Evolutionary conservation across 176 grass and related monocot species (phyloP).

Genomic region (Cenchrus fungigraminus): DNA sequence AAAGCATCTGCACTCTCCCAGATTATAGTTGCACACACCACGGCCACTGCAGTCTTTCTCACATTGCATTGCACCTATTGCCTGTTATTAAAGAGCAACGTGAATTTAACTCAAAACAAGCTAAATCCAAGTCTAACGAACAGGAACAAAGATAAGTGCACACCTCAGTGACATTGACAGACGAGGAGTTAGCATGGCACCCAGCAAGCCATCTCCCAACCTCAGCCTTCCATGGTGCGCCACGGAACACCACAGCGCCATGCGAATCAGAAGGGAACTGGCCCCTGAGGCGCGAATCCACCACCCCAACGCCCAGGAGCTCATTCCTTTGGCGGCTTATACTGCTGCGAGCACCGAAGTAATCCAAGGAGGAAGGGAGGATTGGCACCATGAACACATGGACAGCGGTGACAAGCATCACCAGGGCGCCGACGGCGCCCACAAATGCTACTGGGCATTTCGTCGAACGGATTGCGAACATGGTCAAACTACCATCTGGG

Average conservation of each 20-base stretch:
- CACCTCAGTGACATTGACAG: slow-evolving; percentile 71
- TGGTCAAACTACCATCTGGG: slow-evolving; percentile 23
- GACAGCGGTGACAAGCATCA: slow-evolving; percentile 45
- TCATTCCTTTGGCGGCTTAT: slow-evolving; percentile 17
- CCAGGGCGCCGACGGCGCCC: slow-evolving; percentile 43
- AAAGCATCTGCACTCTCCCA: slow-evolving; percentile 95
- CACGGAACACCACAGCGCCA: slow-evolving; percentile 55
- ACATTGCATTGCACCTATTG: slow-evolving; percentile 57
- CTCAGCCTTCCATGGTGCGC: slow-evolving; percentile 71
- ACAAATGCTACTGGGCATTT: slow-evolving; percentile 56
- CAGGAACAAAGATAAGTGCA: neutral
- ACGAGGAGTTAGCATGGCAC: slow-evolving; percentile 48
- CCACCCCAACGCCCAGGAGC: neutral
- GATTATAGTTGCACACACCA: slow-evolving; percentile 79
- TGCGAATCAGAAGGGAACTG: slow-evolving; percentile 59
- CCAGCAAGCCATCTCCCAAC: slow-evolving; percentile 80
- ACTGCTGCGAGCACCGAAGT: slow-evolving; percentile 30
- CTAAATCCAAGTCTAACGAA: slow-evolving; percentile 9
- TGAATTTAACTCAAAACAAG: slow-evolving; percentile 10
- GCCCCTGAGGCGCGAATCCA: slow-evolving; percentile 45
- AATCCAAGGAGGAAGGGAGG: slow-evolving; percentile 58
- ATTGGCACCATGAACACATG: slow-evolving; percentile 68
- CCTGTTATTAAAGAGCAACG: slow-evolving; percentile 44
- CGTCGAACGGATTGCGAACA: slow-evolving; percentile 45
- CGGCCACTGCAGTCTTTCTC: slow-evolving; percentile 63